Conservation (phyloP, 2,329 filamentous ascomycete species). For the Cryphonectria nitschkei region DNA sequence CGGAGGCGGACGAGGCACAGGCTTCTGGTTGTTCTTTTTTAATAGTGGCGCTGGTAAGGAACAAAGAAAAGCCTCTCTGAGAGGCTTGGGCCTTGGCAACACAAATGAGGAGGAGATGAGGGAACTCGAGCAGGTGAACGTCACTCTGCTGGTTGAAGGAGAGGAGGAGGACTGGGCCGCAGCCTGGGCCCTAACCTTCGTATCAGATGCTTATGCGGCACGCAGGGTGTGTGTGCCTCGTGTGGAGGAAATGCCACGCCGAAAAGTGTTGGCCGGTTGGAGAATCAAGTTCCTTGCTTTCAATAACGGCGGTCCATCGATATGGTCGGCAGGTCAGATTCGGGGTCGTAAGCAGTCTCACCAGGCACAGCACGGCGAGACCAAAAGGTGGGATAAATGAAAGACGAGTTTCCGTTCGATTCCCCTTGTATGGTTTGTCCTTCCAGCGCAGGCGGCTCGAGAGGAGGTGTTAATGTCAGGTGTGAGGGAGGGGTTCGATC, state of each 20-base stretch:
- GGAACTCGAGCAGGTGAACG: neutral
- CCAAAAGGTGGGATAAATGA: constrained; percentile 3
- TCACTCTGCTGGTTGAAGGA: neutral
- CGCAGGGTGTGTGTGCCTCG: neutral
- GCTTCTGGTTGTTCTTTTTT: constrained; percentile 18
- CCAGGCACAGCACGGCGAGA: constrained; percentile 18
- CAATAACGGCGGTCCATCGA: constrained; percentile 22
- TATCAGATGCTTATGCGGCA: constrained; percentile 7
- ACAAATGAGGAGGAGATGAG: constrained; percentile 3
- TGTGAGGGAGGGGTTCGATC: constrained; percentile 7
- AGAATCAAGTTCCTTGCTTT: constrained; percentile 6
- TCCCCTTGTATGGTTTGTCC: neutral
- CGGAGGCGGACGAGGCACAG: constrained; percentile 18
- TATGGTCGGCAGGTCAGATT: constrained; percentile 2
- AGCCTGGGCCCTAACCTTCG: constrained; percentile 8
- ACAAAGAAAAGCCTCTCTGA: constrained; percentile 10
- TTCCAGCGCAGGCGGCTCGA: neutral
- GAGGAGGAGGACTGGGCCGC: constrained; percentile 17
- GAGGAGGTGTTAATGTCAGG: neutral
- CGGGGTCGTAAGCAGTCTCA: constrained; percentile 18
- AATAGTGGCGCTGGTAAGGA: neutral
- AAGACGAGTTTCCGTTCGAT: neutral
- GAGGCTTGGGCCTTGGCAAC: constrained; percentile 15
- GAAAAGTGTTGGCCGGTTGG: constrained; percentile 1
- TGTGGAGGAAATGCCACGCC: neutral